Conservation (phyloP, 371 early-diverging fungal genomes). For the Syncephalis plumigaleata region DNA sequence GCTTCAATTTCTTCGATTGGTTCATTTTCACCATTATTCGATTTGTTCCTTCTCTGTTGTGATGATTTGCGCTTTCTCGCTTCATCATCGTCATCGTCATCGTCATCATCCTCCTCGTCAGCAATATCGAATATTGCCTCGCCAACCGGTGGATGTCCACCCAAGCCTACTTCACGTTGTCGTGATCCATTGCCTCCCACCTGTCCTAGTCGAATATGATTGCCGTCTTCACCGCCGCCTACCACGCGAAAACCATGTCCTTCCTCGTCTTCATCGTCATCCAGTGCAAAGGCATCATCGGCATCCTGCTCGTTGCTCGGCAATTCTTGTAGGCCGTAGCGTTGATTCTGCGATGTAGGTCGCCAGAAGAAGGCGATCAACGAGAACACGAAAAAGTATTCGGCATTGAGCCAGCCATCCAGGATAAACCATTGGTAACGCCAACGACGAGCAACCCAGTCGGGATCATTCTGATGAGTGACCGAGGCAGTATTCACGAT, state of each 20-base stretch:
- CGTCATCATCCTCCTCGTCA: too few relatives aligned
- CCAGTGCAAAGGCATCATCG: neutral
- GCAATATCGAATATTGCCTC: too few relatives aligned
- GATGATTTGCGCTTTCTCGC: too few relatives aligned
- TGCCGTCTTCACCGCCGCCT: too few relatives aligned
- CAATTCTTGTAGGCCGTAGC: slow-evolving; percentile 20
- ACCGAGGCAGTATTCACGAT: slow-evolving; percentile 61
- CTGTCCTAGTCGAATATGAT: too few relatives aligned
- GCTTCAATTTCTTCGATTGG: too few relatives aligned
- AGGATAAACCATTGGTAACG: slow-evolving; percentile 77
- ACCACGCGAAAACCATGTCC: neutral
- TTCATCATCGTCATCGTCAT: too few relatives aligned
- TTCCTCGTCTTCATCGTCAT: neutral
- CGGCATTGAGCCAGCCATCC: slow-evolving; percentile 70
- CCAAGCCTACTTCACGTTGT: too few relatives aligned
- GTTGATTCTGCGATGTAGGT: slow-evolving; percentile 80
- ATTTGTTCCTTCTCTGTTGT: too few relatives aligned
- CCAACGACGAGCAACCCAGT: slow-evolving; percentile 72
- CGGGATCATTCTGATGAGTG: slow-evolving; percentile 28
- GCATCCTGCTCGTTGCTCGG: neutral
- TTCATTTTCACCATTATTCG: too few relatives aligned
- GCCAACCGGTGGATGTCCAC: too few relatives aligned
- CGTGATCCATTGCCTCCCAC: too few relatives aligned
- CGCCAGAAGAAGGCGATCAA: slow-evolving; percentile 76
- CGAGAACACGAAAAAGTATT: slow-evolving; percentile 66